Evolutionary conservation across 1,139 yeast genomes (phyloP).

Genomic region (Candida mesenterica): DNA sequence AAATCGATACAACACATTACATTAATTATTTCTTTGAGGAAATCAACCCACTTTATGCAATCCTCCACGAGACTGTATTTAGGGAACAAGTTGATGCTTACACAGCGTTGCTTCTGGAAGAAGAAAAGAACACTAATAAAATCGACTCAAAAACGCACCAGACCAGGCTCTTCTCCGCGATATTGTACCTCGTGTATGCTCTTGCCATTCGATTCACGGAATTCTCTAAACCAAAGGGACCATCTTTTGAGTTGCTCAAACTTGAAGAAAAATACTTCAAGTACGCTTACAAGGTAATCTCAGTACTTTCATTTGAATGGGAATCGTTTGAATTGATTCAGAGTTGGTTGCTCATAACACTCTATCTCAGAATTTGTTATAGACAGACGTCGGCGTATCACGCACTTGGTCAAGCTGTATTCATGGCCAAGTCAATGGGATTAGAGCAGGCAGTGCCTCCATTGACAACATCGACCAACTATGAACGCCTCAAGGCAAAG

Average conservation of each 20-base stretch:
- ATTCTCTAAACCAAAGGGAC: constrained; percentile 38
- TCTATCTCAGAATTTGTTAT: constrained; percentile 55
- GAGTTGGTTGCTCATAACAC: constrained; percentile 55
- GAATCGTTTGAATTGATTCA: constrained; percentile 65
- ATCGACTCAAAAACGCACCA: constrained; percentile 25
- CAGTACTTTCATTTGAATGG: constrained; percentile 61
- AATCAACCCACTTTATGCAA: constrained; percentile 54
- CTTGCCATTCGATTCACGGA: constrained; percentile 55
- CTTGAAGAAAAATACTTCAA: constrained; percentile 55
- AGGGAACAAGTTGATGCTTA: constrained; percentile 49
- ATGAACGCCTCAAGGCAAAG: constrained; percentile 50
- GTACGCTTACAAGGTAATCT: constrained; percentile 46
- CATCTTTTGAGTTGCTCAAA: constrained; percentile 26
- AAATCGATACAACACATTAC: constrained; percentile 16
- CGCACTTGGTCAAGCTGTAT: constrained; percentile 54
- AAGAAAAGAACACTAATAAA: constrained; percentile 10
- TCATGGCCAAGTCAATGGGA: constrained; percentile 59
- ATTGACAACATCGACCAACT: constrained; percentile 27
- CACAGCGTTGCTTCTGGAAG: constrained; percentile 16
- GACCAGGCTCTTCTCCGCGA: constrained; percentile 51
- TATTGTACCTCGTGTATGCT: constrained; percentile 50
- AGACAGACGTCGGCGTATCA: constrained; percentile 56
- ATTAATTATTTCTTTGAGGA: constrained; percentile 48
- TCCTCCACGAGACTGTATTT: constrained; percentile 55
- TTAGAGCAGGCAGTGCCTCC: constrained; percentile 32